phyloP scores from a whole-genome alignment of 805 yeast genomes.

The Candida orba region DNA sequence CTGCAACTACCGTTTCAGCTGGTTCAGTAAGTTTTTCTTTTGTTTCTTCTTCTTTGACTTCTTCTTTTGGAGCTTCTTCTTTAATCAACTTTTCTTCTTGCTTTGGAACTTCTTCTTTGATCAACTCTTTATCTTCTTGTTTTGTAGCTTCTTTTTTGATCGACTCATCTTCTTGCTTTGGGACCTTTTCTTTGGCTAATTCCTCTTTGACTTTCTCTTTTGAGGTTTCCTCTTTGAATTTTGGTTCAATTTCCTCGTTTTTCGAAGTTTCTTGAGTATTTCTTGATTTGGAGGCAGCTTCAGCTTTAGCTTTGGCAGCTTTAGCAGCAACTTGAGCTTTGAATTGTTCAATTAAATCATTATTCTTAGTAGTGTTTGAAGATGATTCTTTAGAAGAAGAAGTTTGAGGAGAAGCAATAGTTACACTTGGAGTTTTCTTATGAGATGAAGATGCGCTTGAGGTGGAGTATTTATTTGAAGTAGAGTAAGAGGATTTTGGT shows the following conservation, averaged over 20 bases:
- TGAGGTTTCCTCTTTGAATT: constrained; percentile 10
- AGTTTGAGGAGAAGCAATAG: constrained; percentile 8
- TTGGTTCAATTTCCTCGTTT: neutral
- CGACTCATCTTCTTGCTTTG: neutral
- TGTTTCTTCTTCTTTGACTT: constrained; percentile 19
- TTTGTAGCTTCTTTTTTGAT: constrained; percentile 12
- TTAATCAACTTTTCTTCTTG: too few relatives aligned
- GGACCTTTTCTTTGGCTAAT: constrained; percentile 1
- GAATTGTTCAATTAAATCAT: constrained; percentile 7
- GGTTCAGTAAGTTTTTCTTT: constrained; percentile 8
- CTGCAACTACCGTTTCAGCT: constrained; percentile 9
- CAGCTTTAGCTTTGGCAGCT: constrained; percentile 18
- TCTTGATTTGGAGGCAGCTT: constrained; percentile 3
- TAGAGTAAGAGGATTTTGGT: constrained; percentile 14
- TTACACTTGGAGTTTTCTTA: constrained; percentile 10
- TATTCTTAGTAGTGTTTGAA: constrained; percentile 1
- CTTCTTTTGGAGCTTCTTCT: constrained; percentile 11
- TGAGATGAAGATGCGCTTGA: constrained; percentile 4
- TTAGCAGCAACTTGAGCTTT: constrained; percentile 15
- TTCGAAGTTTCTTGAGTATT: constrained; percentile 8
- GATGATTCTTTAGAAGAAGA: constrained; percentile 6
- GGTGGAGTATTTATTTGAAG: constrained; percentile 14
- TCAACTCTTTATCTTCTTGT: constrained; percentile 20
- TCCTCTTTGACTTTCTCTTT: constrained; percentile 21
- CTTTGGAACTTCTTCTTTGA: too few relatives aligned